phyloP scores from a whole-genome alignment of 169 alveolate species.

The Cryptosporidium meleagridis region DNA sequence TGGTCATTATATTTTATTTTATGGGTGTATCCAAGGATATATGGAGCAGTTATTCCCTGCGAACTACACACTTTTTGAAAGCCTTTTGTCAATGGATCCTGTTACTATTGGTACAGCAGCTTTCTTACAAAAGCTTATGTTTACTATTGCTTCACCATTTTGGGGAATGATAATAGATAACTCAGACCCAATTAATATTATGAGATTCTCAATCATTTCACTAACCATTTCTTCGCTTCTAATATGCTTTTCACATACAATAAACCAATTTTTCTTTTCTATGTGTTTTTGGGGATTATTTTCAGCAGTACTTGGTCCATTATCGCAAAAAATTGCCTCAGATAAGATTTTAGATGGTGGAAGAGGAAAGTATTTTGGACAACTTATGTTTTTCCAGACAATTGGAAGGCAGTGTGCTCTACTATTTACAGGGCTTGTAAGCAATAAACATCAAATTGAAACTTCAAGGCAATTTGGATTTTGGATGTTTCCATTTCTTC shows the following conservation, averaged over 20 bases:
- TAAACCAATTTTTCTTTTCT: slow-evolving; percentile 22
- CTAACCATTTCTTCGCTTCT: slow-evolving; percentile 7
- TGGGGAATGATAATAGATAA: slow-evolving; percentile 55
- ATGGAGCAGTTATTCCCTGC: slow-evolving; percentile 68
- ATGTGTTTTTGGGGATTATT: slow-evolving; percentile 74
- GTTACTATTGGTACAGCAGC: slow-evolving; percentile 65
- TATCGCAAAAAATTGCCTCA: slow-evolving; percentile 61
- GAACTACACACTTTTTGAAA: slow-evolving; percentile 48
- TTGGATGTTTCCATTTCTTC: slow-evolving; percentile 56
- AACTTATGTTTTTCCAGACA: slow-evolving; percentile 60
- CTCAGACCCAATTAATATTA: slow-evolving; percentile 1
- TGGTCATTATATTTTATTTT: slow-evolving; percentile 25
- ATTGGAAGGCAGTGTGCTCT: slow-evolving; percentile 50
- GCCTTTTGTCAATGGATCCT: slow-evolving; percentile 11
- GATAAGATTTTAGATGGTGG: not conserved
- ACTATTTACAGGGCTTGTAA: slow-evolving; percentile 4
- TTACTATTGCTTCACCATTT: slow-evolving; percentile 52
- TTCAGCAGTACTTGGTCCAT: slow-evolving; percentile 54
- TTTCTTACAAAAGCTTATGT: slow-evolving; percentile 44
- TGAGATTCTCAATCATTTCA: slow-evolving; percentile 35
- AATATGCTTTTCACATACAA: slow-evolving; percentile 28
- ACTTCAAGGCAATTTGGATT: not conserved
- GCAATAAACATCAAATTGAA: not conserved
- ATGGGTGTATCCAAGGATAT: slow-evolving; percentile 68
- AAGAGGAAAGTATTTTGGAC: slow-evolving; percentile 66